These are phyloP conservation scores for Curvularia hawaiiensis DNA, from an alignment of 2,329 filamentous ascomycete species.

Conservation along the genomic window DNA sequence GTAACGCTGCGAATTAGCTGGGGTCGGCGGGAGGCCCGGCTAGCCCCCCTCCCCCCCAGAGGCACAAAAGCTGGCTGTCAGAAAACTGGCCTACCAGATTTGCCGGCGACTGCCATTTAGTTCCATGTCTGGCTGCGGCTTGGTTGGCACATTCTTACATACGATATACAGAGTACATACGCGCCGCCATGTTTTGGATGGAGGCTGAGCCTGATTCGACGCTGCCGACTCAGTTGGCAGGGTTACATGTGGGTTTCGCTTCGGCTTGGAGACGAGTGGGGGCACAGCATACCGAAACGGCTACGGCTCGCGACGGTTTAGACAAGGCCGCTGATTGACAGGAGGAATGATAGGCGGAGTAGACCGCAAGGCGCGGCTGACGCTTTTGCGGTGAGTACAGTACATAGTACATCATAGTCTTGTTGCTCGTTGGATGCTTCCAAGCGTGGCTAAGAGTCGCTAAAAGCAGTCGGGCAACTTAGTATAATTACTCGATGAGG, in stretches of 20 bases:
- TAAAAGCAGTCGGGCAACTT: conserved; percentile 1
- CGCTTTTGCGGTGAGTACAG: neutral
- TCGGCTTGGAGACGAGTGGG: neutral
- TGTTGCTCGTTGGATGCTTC: neutral
- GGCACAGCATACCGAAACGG: neutral
- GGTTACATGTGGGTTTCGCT: neutral
- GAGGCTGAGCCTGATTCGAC: neutral
- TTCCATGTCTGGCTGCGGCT: neutral
- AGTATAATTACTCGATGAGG: neutral
- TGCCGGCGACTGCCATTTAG: neutral
- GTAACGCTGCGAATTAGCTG: neutral
- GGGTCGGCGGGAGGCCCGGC: conserved; percentile 1
- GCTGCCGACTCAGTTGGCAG: neutral
- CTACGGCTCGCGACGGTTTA: neutral
- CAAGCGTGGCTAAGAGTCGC: neutral
- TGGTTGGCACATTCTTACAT: neutral
- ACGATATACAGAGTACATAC: neutral
- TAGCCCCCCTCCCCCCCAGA: neutral
- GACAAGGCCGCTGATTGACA: neutral
- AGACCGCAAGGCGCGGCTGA: conserved; percentile 1
- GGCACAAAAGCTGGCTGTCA: neutral
- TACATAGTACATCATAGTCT: neutral
- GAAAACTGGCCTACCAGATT: neutral
- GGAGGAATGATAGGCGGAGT: neutral
- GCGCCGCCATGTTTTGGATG: neutral